Conservation (phyloP, 257 asterid genomes). For the Nyctanthes arbortristis region DNA sequence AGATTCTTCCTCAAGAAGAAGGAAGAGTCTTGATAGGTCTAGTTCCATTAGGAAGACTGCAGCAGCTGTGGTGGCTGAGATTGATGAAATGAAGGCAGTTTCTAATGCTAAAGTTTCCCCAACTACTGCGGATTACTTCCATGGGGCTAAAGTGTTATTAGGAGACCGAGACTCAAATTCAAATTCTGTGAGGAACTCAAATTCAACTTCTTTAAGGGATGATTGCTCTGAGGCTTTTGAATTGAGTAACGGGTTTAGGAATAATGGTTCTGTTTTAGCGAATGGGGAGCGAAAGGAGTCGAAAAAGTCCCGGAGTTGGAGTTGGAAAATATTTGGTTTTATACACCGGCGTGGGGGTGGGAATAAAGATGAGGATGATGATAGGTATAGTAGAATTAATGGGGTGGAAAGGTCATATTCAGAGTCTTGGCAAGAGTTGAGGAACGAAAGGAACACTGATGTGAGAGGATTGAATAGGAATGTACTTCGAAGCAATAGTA, state of each 20-base stretch:
- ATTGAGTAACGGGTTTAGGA: slow-evolving; percentile 58
- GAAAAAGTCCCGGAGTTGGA: slow-evolving; percentile 69
- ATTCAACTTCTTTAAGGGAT: slow-evolving; percentile 66
- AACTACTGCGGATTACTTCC: slow-evolving; percentile 41
- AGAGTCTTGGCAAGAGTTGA: slow-evolving; percentile 66
- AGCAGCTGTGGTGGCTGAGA: slow-evolving; percentile 80
- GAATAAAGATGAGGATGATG: slow-evolving; percentile 56
- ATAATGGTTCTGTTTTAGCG: slow-evolving; percentile 47
- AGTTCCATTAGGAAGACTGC: slow-evolving; percentile 79
- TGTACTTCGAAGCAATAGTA: slow-evolving; percentile 68
- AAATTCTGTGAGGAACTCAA: slow-evolving; percentile 11
- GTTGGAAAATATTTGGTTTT: slow-evolving; percentile 69
- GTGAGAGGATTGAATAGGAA: slow-evolving; percentile 45
- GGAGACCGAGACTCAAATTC: slow-evolving; percentile 49
- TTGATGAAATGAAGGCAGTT: slow-evolving; percentile 61
- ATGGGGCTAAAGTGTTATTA: slow-evolving; percentile 51
- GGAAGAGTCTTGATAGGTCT: slow-evolving; percentile 94
- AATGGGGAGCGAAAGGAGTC: slow-evolving; percentile 60
- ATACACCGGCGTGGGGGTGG: slow-evolving; percentile 50
- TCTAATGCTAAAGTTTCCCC: slow-evolving; percentile 65
- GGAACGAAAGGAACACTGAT: slow-evolving; percentile 41
- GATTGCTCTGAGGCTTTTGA: slow-evolving; percentile 76
- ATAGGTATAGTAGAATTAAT: slow-evolving; percentile 48
- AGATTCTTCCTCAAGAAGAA: slow-evolving; percentile 75
- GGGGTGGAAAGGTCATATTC: slow-evolving; percentile 78